Conservation (phyloP, 768 basidiomycete species). For the Lactarius hengduanensis region DNA sequence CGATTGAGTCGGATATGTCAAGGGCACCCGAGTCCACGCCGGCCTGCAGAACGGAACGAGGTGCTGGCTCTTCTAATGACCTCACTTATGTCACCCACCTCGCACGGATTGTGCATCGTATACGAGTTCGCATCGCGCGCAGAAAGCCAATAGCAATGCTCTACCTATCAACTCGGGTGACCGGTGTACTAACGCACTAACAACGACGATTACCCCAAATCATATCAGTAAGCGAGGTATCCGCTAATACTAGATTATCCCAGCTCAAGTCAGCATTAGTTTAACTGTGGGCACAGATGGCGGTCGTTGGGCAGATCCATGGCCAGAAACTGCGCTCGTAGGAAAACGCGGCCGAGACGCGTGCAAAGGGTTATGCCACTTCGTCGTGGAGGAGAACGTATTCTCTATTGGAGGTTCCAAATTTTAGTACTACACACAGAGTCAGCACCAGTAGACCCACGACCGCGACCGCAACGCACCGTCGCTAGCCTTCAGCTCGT, state of each 20-base stretch:
- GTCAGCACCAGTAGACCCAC: slow-evolving; percentile 14
- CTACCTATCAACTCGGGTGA: not conserved
- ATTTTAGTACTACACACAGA: slow-evolving; percentile 66
- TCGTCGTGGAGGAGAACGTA: slow-evolving; percentile 87
- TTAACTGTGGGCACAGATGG: not conserved
- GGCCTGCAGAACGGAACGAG: too few relatives aligned
- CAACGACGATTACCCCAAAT: not conserved
- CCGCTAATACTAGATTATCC: not conserved
- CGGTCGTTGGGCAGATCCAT: not conserved
- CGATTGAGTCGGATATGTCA: not conserved
- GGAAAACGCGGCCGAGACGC: not conserved
- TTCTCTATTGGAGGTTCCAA: slow-evolving; percentile 76
- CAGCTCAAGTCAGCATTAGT: not conserved
- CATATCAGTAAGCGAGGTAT: too few relatives aligned
- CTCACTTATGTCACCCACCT: not conserved
- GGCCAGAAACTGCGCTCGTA: not conserved
- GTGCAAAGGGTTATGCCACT: slow-evolving; percentile 36
- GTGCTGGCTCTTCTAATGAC: not conserved
- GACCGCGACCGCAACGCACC: slow-evolving; percentile 46
- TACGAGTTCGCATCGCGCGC: not conserved
- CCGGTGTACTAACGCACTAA: not conserved
- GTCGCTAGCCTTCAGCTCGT: slow-evolving; percentile 76
- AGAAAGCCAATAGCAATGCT: not conserved
- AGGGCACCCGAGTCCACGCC: not conserved
- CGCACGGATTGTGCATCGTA: not conserved